Base-by-base conservation (phyloP, 768 basidiomycete genomes). In the Mycena galopus region DNA sequence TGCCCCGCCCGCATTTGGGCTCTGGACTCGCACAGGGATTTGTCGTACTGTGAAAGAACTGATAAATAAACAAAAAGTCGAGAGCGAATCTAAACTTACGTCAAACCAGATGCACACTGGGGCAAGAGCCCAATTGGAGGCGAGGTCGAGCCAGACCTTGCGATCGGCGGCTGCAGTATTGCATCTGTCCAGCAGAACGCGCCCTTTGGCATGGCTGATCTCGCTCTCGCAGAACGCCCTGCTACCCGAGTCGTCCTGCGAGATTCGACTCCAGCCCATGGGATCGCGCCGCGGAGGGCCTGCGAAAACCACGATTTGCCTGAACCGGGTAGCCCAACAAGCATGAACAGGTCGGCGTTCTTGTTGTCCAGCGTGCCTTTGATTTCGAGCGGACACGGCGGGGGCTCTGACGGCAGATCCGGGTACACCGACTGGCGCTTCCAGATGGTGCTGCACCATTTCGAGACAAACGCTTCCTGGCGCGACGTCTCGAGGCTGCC, bases 281-380 rank as follows among this genome's bases (percentile, higher is more conserved):
- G 84, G 82, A 65, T 88, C 82, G 17, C 90, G 82, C 3, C 83
- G 0, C 86, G 73, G 25, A 91, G 78, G 0, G 86, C 81, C n/a
- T 83, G 82, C 1, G 87, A 82, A 64, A 91, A 84, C 85, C 86
- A 88, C 0, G 89, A 87, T 77, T 91, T 91, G 27, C 90, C 90
- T 0, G 90, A 88, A 3, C 90, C 91, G 2, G 90, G 89, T 3
- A 91, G 84, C 10, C 91, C 90, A 8, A 91, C 88, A n/a, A 91
- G 79, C 16, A 91, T 67, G 75, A 89, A 81, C 9, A 92, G 78
- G 67, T 90, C 86, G 42, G 35, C 33, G 56, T 72, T 59, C 35
- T 59, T 78, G 1, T 80, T 79, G 16, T 75, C 78, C 2, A 87
- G 75, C 1, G 72, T 73, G 2, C 88, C 88, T 72, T 86, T 84